Evolutionary conservation across 1,139 yeast genomes (phyloP), one percentile per base, ranked within the genome.

Genomic region (Geotrichum klebahnii): DNA sequence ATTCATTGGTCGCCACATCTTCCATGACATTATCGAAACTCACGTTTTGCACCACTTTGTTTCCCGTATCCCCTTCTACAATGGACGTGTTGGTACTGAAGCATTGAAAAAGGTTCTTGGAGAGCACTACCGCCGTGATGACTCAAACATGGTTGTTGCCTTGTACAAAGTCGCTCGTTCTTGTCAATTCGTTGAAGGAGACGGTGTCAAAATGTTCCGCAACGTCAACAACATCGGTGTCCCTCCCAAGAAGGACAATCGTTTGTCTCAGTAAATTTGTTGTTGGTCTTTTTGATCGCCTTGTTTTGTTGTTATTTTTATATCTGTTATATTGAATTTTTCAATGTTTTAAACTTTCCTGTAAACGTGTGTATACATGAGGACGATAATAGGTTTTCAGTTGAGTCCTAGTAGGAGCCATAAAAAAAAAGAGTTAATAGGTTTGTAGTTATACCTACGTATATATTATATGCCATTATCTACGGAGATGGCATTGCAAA

Each of bases 11-110:
- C 79, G 79, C 66, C 80, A 80, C 72, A 75, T 85, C 60, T 84
- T 86, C 80, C 96, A 86, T 68, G 95, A 85, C 65, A 86, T 86
- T 62, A 84, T 86, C 61, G 95, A 87, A 74, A 86, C 95, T 52
- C 96, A 86, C 64, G 95, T 86, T 48, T 77, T 84, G 63, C 96
- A 86, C 71, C 96, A 86, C 70, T 85, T 80, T 67, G 84, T 83
- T 51, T 82, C 90, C 9, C 77, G 95, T 69, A 84, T 86, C 58
- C 95, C 96, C 50, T 86, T 86, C 71, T 86, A 86, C 75, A 80
- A 85, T 60, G 95, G 85, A 38, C 80, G 92, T 69, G 81, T 80
- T 65, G 96, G 92, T 43, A 77, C 86, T 50, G 84, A 72, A 49
- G 92, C 88, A 38, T 82, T 86, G 66, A 79, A 77, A 70, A 79